phyloP scores from a whole-genome alignment of 2,329 filamentous ascomycete species.

The Trichophyton simii region DNA sequence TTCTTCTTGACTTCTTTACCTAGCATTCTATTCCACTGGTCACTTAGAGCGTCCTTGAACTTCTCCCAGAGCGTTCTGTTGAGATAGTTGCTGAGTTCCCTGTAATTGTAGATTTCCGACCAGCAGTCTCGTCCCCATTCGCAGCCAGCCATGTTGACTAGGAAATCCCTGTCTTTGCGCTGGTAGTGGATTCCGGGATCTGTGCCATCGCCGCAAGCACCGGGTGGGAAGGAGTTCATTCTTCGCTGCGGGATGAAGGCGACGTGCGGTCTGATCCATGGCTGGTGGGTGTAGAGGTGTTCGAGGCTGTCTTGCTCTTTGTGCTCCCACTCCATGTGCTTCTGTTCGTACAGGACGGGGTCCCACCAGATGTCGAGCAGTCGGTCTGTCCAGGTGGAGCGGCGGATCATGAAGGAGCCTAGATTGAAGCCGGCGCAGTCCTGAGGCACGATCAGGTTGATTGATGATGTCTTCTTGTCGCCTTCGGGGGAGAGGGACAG shows the following conservation, averaged over 20 bases:
- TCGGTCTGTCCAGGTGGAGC: constrained; percentile 79
- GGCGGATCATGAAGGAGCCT: constrained; percentile 82
- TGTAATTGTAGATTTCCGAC: constrained; percentile 94
- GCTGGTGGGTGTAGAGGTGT: constrained; percentile 79
- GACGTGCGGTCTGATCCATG: constrained; percentile 80
- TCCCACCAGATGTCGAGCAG: constrained; percentile 98
- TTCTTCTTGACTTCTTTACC: constrained; percentile 12
- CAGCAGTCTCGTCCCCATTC: constrained; percentile 96
- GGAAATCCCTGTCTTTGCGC: constrained; percentile 71
- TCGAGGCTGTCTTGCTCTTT: constrained; percentile 95
- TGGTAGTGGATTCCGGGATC: constrained; percentile 75
- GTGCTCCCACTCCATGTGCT: constrained; percentile 98
- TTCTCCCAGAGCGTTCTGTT: constrained; percentile 75
- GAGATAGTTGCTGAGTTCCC: constrained; percentile 77
- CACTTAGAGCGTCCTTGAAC: constrained; percentile 24
- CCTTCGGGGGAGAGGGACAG: constrained; percentile 59
- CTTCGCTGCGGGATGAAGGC: constrained; percentile 82
- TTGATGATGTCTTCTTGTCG: constrained; percentile 62
- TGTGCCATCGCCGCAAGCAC: constrained; percentile 55
- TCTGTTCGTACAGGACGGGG: constrained; percentile 91
- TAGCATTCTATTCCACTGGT: constrained; percentile 17
- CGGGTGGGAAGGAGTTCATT: constrained; percentile 87
- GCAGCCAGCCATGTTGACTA: constrained; percentile 98
- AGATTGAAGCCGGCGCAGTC: constrained; percentile 95
- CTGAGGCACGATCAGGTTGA: constrained; percentile 81